phyloP scores from a whole-genome alignment of 441 rosid genomes.

The Syzygium malaccense region DNA sequence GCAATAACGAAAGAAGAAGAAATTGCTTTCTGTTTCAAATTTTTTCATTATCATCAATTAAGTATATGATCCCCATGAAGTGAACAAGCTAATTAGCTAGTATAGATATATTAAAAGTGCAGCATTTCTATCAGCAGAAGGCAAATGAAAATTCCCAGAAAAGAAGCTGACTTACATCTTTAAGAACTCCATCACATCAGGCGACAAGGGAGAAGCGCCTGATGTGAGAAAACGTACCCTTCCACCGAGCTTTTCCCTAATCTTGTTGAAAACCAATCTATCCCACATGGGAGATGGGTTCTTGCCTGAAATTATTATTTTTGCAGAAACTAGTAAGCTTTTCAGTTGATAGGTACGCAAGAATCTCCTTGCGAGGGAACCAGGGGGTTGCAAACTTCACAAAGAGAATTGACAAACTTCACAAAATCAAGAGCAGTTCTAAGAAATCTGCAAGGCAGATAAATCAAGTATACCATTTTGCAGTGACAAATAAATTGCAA shows the following conservation, averaged over 20 bases:
- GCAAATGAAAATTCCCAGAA: neutral
- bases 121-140: neutral
- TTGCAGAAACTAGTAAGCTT: slow-evolving; percentile 1
- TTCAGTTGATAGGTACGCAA: neutral
- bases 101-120: neutral
- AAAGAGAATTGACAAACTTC: neutral
- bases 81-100: neutral
- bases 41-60: neutral
- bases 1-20: neutral
- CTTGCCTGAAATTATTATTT: slow-evolving; percentile 47
- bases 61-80: neutral
- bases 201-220: slow-evolving; percentile 98
- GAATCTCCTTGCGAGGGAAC: neutral
- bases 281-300: slow-evolving; percentile 99
- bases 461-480: neutral
- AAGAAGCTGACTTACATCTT: slow-evolving; percentile 58
- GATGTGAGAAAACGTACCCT: slow-evolving; percentile 77
- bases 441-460: neutral
- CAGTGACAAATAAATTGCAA: neutral
- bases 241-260: slow-evolving; percentile 88
- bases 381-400: neutral
- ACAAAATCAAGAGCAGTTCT: neutral
- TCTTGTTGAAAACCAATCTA: slow-evolving; percentile 93
- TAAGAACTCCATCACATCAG: slow-evolving; percentile 92
- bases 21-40: neutral